Percentiles rank a stretch among this genome's conserved stretches.
These are phyloP conservation scores for Prunella vulgaris DNA, from an alignment of 257 asterid species.

Conservation along the genomic window DNA sequence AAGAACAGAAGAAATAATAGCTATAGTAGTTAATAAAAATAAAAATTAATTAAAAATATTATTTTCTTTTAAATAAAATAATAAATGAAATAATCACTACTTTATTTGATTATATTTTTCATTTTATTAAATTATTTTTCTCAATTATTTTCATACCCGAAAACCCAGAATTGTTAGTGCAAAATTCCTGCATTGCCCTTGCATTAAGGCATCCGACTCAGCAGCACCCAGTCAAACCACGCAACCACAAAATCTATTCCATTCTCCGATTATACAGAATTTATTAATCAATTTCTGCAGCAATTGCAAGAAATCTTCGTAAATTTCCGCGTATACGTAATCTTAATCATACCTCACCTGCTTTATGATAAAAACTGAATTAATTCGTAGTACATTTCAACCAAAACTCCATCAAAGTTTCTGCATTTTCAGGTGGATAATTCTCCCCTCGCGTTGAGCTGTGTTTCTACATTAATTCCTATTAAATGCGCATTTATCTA, in stretches of 20 bases:
- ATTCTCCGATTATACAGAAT: neutral
- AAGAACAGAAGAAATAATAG: too few species aligned
- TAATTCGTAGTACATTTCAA: constrained; percentile 15
- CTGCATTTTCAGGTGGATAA: constrained; percentile 35
- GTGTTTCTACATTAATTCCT: neutral
- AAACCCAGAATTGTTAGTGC: too few species aligned
- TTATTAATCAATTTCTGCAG: constrained; percentile 2
- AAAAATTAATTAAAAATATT: too few species aligned
- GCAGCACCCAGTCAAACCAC: constrained; percentile 23
- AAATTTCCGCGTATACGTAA: neutral
- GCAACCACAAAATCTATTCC: constrained; percentile 7
- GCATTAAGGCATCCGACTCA: constrained; percentile 9
- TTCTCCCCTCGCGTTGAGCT: neutral
- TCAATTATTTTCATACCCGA: too few species aligned
- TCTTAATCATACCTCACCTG: neutral
- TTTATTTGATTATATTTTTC: too few species aligned
- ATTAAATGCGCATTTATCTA: neutral
- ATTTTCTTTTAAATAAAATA: too few species aligned
- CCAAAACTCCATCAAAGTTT: constrained; percentile 25
- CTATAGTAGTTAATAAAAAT: too few species aligned
- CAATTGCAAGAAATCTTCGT: neutral
- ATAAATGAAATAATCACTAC: too few species aligned
- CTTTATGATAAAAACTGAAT: constrained; percentile 31
- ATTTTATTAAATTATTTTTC: too few species aligned
- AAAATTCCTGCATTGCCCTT: too few species aligned